Evolutionary conservation across 805 yeast species (phyloP), one percentile per base, ranked within the genome.

Genomic region (Candida quercuum): DNA sequence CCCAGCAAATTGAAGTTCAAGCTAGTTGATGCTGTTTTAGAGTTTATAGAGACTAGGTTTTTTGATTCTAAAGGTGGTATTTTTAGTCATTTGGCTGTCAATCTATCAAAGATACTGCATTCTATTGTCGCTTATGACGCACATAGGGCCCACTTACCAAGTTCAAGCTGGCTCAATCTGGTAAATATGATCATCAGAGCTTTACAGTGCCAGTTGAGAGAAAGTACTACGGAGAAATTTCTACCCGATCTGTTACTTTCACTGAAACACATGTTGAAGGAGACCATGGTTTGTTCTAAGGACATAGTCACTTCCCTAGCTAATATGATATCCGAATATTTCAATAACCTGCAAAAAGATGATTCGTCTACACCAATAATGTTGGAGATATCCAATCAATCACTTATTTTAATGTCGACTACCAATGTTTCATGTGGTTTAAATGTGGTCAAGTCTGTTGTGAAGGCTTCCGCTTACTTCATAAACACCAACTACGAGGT

Each of bases 371-470:
- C 67, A 8, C 52, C 64, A 7, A 27, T 49, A 3, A 48, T 67
- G 2, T 51, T 78, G 31, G 63, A 64, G 36, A 54, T 79, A 13
- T 53, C 72, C 14, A 79, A 78, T 49, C 65, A 63, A 25, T 46
- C 69, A 4, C 46, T 78, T 6, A 44, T 71, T 0, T 56, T 61
- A n/a, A 51, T 69, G 5, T 61, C 74, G 3, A 65, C 72, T 0
- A 52, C 61, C 5, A 64, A 74, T 46, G 49, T 70, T 6, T 38
- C 51, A 5, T 49, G 63, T 16, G 64, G 72, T 3, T 47, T 68
- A 42, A 46, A 49, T 15, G 43, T 77, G 3, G 61, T 67, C 12
- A 55, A 54, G 28, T 29, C 69, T 2, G 75, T 78, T 0, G 41
- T 71, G 20, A 52, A 46, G 11, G 54, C 65, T 13, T 46, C 67